A percentile compares a stretch with the other conserved stretches of the same genome.
These are phyloP conservation scores for Ogataea ramenticola DNA, from an alignment of 805 yeast species.

Conservation along the genomic window DNA sequence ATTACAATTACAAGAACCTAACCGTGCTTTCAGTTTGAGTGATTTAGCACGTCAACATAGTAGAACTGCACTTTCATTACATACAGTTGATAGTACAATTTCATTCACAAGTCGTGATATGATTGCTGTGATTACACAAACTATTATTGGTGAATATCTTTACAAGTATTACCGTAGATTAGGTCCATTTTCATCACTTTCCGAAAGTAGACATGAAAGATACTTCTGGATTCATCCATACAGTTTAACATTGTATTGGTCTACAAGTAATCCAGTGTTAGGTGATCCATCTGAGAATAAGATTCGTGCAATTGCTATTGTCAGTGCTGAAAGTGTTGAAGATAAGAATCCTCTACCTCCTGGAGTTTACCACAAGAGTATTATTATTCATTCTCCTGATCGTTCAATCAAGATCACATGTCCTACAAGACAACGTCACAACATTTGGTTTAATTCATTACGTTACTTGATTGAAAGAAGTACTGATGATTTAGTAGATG, in stretches of 20 bases:
- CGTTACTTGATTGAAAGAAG: slow-evolving; percentile 65
- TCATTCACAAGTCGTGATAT: slow-evolving; percentile 63
- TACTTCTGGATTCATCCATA: slow-evolving; percentile 97
- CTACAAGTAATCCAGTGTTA: slow-evolving; percentile 68
- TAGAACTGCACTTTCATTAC: slow-evolving; percentile 15
- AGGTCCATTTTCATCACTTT: slow-evolving; percentile 65
- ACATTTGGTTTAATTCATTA: slow-evolving; percentile 83
- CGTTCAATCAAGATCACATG: slow-evolving; percentile 75
- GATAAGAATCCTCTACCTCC: slow-evolving; percentile 87
- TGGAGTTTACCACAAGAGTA: slow-evolving; percentile 80
- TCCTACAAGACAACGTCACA: slow-evolving; percentile 79
- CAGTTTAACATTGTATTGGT: slow-evolving; percentile 87
- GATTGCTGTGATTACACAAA: slow-evolving; percentile 84
- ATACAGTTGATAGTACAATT: slow-evolving; percentile 48
- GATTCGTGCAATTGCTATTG: slow-evolving; percentile 75
- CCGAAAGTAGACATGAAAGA: slow-evolving; percentile 81
- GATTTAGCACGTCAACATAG: slow-evolving; percentile 5
- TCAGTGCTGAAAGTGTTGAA: slow-evolving; percentile 69
- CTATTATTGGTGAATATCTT: slow-evolving; percentile 86
- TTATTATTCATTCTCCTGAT: slow-evolving; percentile 59
- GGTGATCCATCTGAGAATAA: slow-evolving; percentile 58
- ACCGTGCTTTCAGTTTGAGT: slow-evolving; percentile 1
- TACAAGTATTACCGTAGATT: slow-evolving; percentile 77
- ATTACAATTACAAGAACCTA: background rate
- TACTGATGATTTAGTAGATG: slow-evolving; percentile 48